Evolutionary conservation across 1,139 yeast species (phyloP).

Genomic region (Yamadazyma atmosphaerica): DNA sequence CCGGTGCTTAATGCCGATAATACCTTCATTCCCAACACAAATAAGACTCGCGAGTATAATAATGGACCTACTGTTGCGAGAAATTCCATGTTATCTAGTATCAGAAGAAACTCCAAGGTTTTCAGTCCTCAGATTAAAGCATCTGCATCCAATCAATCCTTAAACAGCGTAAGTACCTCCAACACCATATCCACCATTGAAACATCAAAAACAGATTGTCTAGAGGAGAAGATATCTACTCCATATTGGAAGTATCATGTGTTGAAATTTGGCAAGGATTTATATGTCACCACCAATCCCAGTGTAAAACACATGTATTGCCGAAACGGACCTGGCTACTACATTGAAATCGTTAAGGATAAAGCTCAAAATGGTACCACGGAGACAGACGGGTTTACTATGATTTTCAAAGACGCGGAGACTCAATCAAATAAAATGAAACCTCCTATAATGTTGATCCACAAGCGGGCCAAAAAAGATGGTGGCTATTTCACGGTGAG

Average conservation of each 20-base stretch:
- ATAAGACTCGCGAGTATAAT: background rate
- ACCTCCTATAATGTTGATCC: constrained; percentile 32
- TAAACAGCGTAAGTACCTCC: constrained; percentile 3
- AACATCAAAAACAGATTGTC: constrained; percentile 5
- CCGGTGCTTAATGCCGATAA: constrained; percentile 4
- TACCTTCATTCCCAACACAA: background rate
- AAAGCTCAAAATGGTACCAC: background rate
- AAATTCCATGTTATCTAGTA: background rate
- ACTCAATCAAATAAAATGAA: constrained; percentile 19
- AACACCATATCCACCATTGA: constrained; percentile 3
- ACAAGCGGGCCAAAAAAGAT: constrained; percentile 25
- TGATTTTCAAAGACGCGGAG: constrained; percentile 34
- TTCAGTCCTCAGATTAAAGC: background rate
- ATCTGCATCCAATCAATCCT: constrained; percentile 8
- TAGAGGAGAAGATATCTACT: constrained; percentile 13
- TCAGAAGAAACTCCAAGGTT: background rate
- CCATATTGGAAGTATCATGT: constrained; percentile 66
- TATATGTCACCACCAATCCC: constrained; percentile 62
- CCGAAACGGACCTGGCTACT: constrained; percentile 58
- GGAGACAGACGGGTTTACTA: constrained; percentile 27
- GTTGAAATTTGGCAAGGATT: constrained; percentile 45
- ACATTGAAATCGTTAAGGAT: constrained; percentile 34
- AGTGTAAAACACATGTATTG: constrained; percentile 54
- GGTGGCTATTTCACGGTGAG: constrained; percentile 35
- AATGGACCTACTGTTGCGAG: background rate